A percentile compares a stretch with the other conserved stretches of the same genome.
Evolutionary conservation across 179 eudicot species (phyloP).

Genomic region (Actinidia arguta): DNA sequence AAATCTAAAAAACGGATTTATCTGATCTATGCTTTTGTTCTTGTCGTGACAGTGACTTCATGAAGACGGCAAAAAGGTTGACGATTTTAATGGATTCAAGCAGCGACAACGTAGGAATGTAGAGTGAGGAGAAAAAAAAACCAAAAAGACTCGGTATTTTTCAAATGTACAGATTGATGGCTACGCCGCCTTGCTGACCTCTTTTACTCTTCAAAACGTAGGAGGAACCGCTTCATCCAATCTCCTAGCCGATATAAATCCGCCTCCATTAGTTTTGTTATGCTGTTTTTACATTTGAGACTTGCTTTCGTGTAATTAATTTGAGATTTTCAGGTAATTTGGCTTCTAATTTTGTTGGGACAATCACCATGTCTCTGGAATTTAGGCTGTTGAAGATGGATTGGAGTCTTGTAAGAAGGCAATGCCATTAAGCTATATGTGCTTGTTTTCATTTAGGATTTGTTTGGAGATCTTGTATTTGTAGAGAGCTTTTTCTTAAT

Average conservation of each 20-base stretch:
- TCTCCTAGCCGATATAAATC: too few relatives aligned
- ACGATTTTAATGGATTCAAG: slow-evolving; percentile 64
- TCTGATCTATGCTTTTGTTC: background rate
- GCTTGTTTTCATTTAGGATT: background rate
- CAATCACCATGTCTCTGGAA: background rate
- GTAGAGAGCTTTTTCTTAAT: too few relatives aligned
- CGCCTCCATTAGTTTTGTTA: too few relatives aligned
- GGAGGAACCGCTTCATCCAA: background rate
- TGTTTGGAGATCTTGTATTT: too few relatives aligned
- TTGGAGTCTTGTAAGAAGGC: slow-evolving; percentile 15
- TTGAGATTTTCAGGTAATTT: slow-evolving; percentile 13
- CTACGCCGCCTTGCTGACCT: background rate
- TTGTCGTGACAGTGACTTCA: slow-evolving; percentile 59
- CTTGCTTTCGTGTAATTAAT: background rate
- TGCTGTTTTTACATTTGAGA: background rate
- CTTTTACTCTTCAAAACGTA: background rate
- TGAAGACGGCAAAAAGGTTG: slow-evolving; percentile 61
- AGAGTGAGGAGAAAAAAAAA: slow-evolving; percentile 34
- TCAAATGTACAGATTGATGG: slow-evolving; percentile 45
- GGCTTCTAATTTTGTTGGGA: slow-evolving; percentile 2
- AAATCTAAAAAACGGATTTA: background rate
- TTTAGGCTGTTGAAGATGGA: slow-evolving; percentile 5
- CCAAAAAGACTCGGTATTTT: slow-evolving; percentile 24
- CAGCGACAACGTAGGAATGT: slow-evolving; percentile 54
- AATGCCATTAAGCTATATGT: slow-evolving; percentile 6